phyloP scores from a whole-genome alignment of 2,329 filamentous ascomycete species.

The Neurospora sp. region DNA sequence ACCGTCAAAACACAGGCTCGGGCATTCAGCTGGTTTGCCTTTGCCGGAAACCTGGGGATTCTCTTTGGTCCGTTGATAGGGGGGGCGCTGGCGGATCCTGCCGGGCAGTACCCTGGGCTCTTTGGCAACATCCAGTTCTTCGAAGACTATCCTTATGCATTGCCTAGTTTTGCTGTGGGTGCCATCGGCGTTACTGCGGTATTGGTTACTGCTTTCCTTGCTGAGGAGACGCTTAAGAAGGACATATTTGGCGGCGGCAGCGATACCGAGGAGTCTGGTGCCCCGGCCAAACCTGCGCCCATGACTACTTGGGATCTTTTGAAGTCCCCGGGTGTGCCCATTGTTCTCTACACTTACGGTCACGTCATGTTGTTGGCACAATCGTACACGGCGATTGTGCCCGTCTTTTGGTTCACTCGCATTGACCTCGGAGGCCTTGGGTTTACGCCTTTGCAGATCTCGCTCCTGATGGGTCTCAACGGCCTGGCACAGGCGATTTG shows the following conservation, averaged over 20 bases:
- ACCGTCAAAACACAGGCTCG: slow-evolving; percentile 60
- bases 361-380: slow-evolving; percentile 61
- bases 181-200: slow-evolving; percentile 43
- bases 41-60: slow-evolving; percentile 64
- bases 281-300: slow-evolving; percentile 11
- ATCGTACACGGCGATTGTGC: slow-evolving; percentile 60
- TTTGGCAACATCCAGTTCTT: slow-evolving; percentile 52
- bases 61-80: slow-evolving; percentile 63
- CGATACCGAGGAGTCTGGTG: slow-evolving; percentile 5
- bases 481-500: slow-evolving; percentile 61
- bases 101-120: slow-evolving; percentile 46
- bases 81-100: slow-evolving; percentile 59
- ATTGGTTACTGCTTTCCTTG: slow-evolving; percentile 41
- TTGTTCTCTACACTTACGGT: slow-evolving; percentile 55
- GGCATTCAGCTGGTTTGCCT: slow-evolving; percentile 69
- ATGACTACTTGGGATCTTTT: slow-evolving; percentile 47
- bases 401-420: slow-evolving; percentile 59
- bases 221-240: slow-evolving; percentile 51
- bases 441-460: slow-evolving; percentile 54
- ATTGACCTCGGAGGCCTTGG: slow-evolving; percentile 54
- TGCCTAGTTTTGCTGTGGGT: slow-evolving; percentile 51
- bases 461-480: slow-evolving; percentile 52
- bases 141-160: slow-evolving; percentile 53
- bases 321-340: slow-evolving; percentile 52
- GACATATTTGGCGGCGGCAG: background rate